Base-by-base conservation (phyloP, 805 yeast genomes). In the Candida pseudofarinosa region DNA sequence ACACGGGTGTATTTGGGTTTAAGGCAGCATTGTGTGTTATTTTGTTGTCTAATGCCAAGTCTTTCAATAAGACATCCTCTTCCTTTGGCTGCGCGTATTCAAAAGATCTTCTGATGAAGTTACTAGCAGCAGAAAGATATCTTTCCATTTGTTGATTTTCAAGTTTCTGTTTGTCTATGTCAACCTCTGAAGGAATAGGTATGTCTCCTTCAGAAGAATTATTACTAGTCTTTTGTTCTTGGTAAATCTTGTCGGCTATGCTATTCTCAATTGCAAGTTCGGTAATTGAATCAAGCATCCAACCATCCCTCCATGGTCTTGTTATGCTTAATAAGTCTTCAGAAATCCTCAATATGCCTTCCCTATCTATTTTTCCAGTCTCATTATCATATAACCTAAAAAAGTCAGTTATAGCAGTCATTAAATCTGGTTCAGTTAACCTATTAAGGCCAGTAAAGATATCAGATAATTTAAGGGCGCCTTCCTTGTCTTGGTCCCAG, bases 261-360 rank as follows among this genome's bases (percentile, higher is more conserved):
- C 77, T 81, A 38, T 76, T 73, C 52, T 85, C 88, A 35, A 86
- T 80, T 2, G 78, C 77, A 35, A 65, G 67, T 39, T 79, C 75
- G 0, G 95, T 84, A 10, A 82, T 69, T 4, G 67, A 57, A 60
- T 89, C 97, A 33, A 87, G 75, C 15, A 74, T 56, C 38, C 62
- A 61, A 4, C 83, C 90, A 48, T 87, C 88, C 53, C 88, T 81
- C 83, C 93, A 85, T 2, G 96, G 96, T 33, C 83, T 74, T 0
- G 97, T 89, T 30, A 93, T 73, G 52, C 79, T 84, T 10, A 91
- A 66, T 33, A 91, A 64, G 37, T 91, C 98, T 58, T 93, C 99
- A 0, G 97, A 88, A 44, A 90, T 76, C 48, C 81, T 83, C 36
- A 93, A 67, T 3, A 93, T 86, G 0, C 85, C 85, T 47, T 88